Evolutionary conservation across 192 early-diverging fungal species (phyloP).

Genomic region (Backusella macrospora): DNA sequence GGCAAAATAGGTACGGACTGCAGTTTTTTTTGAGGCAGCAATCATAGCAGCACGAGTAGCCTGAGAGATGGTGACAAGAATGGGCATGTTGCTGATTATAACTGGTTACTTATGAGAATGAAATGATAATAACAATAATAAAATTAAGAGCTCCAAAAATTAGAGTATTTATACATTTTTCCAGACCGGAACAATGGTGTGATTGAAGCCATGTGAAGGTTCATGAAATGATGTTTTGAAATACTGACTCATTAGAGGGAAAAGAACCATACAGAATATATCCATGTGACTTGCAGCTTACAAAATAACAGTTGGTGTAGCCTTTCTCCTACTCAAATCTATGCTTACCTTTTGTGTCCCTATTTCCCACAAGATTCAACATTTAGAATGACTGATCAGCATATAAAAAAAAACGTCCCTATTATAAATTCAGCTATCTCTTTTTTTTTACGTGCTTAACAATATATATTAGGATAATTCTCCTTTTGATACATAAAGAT

Average conservation of each 20-base stretch:
- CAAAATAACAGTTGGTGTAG: neutral
- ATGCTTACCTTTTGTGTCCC: neutral
- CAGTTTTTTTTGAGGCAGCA: neutral
- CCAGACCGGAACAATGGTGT: neutral
- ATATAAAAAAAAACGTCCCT: too few relatives aligned
- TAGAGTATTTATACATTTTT: neutral
- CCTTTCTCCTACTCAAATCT: neutral
- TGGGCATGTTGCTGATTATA: neutral
- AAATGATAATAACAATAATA: neutral
- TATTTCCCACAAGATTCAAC: neutral
- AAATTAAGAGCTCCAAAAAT: neutral
- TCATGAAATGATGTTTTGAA: slow-evolving; percentile 14
- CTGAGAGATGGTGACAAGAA: neutral
- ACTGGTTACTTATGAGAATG: neutral
- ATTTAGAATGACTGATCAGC: neutral
- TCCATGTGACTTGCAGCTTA: neutral
- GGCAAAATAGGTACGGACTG: slow-evolving; percentile 1
- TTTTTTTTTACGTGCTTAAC: neutral
- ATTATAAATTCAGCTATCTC: slow-evolving; percentile 4
- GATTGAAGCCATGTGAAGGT: slow-evolving; percentile 2
- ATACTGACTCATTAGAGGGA: neutral
- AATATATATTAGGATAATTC: neutral
- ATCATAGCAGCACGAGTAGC: neutral
- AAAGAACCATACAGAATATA: neutral
- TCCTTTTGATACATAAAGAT: neutral